Base-by-base conservation (phyloP, 345 rosid genomes). In the Bruguiera sexangula region DNA sequence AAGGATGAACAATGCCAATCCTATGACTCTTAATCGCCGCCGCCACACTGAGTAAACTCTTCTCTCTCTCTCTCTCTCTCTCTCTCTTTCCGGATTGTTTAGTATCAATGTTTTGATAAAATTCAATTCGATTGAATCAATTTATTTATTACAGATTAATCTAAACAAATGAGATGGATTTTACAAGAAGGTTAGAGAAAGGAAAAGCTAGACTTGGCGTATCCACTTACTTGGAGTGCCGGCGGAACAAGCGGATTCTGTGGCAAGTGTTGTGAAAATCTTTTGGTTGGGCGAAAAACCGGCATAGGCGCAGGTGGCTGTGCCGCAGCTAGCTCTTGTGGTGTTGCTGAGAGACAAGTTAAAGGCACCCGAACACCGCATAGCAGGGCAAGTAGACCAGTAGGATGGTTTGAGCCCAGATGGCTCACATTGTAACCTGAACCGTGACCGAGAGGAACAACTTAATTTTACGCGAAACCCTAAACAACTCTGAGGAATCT, bases 351-450 rank as follows among this genome's bases (percentile, higher is more conserved):
- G 16, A 48, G 63, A 60, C 67, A 85, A 66, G 63, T 21, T 39
- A 7, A 75, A 64, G 18, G 86, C 62, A 46, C 76, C 86, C 55
- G 36, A 70, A 71, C 99, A 92, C 60, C 2, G 80, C 88, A 83
- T 50, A 5, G 86, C 50, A 6, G 91, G 89, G 70, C 98, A 92
- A 1, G 76, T 62, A 3, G 32, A 16, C 89, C 81, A 64, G 0
- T 15, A 60, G 10, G 87, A 52, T 30, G 78, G 73, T 26, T 27
- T 63, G 20, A 69, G 57, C 65, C 70, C 75, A 5, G 91, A 78
- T 4, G 93, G 83, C 67, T 87, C 79, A 46, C 97, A 92, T 39
- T 78, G 82, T 67, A 94, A 75, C 68, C 97, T 93, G 89, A n/a
- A 72, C 15, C 26, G 27, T 62, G 71, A 39, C 46, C 36, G 37